Evolutionary conservation across 164 flowering plant genomes (phyloP).

Genomic region (Chimonanthus salicifolius): DNA sequence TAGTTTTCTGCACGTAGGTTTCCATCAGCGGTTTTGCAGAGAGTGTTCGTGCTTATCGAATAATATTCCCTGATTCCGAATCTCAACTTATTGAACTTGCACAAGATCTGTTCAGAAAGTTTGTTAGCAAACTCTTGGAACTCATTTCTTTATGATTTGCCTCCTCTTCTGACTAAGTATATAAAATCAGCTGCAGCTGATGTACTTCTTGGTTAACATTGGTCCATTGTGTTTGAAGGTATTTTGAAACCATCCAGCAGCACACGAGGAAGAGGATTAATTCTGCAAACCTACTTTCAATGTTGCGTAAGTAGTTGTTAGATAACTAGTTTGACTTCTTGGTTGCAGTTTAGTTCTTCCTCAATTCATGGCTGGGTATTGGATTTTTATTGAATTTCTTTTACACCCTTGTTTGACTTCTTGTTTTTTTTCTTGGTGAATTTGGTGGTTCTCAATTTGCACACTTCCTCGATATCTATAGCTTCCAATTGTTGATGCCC

Average conservation of each 20-base stretch:
- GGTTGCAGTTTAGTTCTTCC: no score
- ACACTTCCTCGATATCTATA: not conserved
- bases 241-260: constrained; percentile 57
- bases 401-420: not conserved
- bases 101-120: constrained; percentile 48
- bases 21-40: constrained; percentile 69
- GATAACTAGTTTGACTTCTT: not conserved
- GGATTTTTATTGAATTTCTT: not conserved
- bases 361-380: no score
- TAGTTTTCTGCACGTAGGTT: constrained; percentile 34
- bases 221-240: constrained; percentile 33
- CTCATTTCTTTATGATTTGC: not conserved
- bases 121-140: not conserved
- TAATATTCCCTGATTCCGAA: constrained; percentile 88
- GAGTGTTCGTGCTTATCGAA: constrained; percentile 80
- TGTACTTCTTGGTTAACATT: constrained; percentile 4
- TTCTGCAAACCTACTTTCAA: constrained; percentile 44
- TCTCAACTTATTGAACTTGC: constrained; percentile 57
- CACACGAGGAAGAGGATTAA: constrained; percentile 39
- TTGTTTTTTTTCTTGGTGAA: not conserved
- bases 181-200: not conserved
- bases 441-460: not conserved
- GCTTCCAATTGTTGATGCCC: not conserved
- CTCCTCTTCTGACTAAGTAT: not conserved
- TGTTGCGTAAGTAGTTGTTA: constrained; percentile 53